phyloP scores from a whole-genome alignment of 306 rosid genomes.

The Quercus engelmannii region DNA sequence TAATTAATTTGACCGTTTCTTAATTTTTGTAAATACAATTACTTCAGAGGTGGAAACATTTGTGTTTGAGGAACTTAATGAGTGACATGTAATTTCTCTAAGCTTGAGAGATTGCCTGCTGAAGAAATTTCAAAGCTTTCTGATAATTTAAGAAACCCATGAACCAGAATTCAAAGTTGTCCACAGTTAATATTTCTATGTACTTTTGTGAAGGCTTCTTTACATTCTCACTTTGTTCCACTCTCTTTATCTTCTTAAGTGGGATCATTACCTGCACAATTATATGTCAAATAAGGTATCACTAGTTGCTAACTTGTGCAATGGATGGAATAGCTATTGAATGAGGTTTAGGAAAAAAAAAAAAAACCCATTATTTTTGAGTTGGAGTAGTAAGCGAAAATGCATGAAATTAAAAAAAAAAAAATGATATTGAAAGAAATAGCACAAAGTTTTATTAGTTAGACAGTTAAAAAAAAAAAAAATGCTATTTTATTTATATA shows the following conservation, averaged over 20 bases:
- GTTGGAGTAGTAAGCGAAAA: no score
- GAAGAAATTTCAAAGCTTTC: constrained; percentile 32
- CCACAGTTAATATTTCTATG: constrained; percentile 43
- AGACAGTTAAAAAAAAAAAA: no score
- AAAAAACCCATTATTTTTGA: no score
- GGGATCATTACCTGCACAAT: constrained; percentile 43
- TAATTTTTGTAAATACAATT: background rate
- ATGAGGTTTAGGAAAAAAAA: no score
- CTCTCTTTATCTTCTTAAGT: constrained; percentile 29
- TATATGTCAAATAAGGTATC: background rate
- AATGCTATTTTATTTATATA: no score
- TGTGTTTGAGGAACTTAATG: background rate
- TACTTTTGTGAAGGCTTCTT: constrained; percentile 42
- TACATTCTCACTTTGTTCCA: constrained; percentile 33
- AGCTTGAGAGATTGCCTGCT: constrained; percentile 22
- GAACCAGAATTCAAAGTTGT: constrained; percentile 54
- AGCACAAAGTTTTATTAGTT: no score
- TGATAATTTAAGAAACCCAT: constrained; percentile 48
- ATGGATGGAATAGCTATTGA: no score
- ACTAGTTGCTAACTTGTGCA: no score
- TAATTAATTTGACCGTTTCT: background rate
- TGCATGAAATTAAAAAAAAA: no score
- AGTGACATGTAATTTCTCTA: background rate
- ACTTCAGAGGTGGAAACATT: background rate
- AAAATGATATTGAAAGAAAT: no score